Evolutionary conservation across 2,329 filamentous ascomycete genomes (phyloP).

Genomic region (Penicillium corylophilum): DNA sequence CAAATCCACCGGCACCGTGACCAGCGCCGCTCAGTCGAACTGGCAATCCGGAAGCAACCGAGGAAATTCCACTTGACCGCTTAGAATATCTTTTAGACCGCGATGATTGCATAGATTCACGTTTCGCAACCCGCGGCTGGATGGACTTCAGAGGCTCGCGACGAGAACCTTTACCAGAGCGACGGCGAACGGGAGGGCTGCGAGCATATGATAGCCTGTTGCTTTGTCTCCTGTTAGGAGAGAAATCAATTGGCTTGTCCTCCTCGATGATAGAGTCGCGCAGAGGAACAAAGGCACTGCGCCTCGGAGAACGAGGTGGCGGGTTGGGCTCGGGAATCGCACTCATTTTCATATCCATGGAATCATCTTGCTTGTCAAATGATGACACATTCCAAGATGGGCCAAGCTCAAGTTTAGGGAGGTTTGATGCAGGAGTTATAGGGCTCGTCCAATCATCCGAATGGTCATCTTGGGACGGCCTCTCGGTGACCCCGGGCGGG

Average conservation of each 20-base stretch:
- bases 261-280: conserved; percentile 22
- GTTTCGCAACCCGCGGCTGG: conserved; percentile 37
- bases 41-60: conserved; percentile 38
- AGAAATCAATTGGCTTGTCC: conserved; percentile 18
- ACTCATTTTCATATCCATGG: conserved; percentile 12
- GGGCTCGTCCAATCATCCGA: conserved; percentile 24
- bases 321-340: conserved; percentile 25
- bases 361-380: conserved; percentile 21
- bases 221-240: conserved; percentile 24
- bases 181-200: conserved; percentile 30
- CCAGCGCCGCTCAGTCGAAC: conserved; percentile 43
- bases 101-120: conserved; percentile 37
- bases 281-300: conserved; percentile 30
- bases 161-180: conserved; percentile 30
- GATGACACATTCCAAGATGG: conserved; percentile 34
- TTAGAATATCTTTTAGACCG: conserved; percentile 38
- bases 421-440: conserved; percentile 27
- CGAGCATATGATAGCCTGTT: conserved; percentile 31
- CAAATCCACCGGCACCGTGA: conserved; percentile 42
- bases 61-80: conserved; percentile 40
- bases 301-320: conserved; percentile 30
- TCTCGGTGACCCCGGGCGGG: conserved; percentile 23
- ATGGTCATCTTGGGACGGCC: conserved; percentile 19
- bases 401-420: conserved; percentile 36
- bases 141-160: conserved; percentile 38